Evolutionary conservation across 1,139 yeast genomes (phyloP).

Genomic region (Yamadazyma oceani): DNA sequence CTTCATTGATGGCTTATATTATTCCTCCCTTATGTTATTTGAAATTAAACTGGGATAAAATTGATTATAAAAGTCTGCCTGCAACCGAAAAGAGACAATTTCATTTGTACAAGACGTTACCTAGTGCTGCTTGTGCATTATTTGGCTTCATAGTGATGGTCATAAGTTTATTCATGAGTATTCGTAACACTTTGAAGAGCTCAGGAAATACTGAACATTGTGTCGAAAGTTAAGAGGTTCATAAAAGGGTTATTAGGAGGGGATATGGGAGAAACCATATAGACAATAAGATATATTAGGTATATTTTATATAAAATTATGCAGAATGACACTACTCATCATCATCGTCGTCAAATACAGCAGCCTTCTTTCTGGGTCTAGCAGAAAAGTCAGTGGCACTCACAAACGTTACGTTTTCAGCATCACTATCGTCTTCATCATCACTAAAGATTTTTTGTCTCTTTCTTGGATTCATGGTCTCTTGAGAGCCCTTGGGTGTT

Average conservation of each 20-base stretch:
- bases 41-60: constrained; percentile 55
- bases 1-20: constrained; percentile 88
- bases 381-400: constrained; percentile 13
- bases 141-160: constrained; percentile 81
- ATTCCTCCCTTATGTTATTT: constrained; percentile 84
- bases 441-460: constrained; percentile 23
- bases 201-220: constrained; percentile 33
- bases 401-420: constrained; percentile 8
- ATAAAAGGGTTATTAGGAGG: neutral
- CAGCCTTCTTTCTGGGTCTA: constrained; percentile 15
- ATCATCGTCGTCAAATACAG: constrained; percentile 24
- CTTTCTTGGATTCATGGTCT: constrained; percentile 12
- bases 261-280: neutral
- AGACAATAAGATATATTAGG: constrained; percentile 1
- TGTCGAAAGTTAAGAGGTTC: constrained; percentile 29
- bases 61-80: constrained; percentile 41
- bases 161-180: constrained; percentile 73
- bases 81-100: constrained; percentile 28
- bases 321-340: constrained; percentile 16
- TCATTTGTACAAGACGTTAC: constrained; percentile 37
- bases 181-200: constrained; percentile 47
- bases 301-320: constrained; percentile 3
- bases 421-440: constrained; percentile 24
- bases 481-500: constrained; percentile 4
- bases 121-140: constrained; percentile 58